Percentiles rank a stretch among this genome's conserved stretches.
Conservation (phyloP, 805 yeast species). For the Lachancea fermentati region DNA sequence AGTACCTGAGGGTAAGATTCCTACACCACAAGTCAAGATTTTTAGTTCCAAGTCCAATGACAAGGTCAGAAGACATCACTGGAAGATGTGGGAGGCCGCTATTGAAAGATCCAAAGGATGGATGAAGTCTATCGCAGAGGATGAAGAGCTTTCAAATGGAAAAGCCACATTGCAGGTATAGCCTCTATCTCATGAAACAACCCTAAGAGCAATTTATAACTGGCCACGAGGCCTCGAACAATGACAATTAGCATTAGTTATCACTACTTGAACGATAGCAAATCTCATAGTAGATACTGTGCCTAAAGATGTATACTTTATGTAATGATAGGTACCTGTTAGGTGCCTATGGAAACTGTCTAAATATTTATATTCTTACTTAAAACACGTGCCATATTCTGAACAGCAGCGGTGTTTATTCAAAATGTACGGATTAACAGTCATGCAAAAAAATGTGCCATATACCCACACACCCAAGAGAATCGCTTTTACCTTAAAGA, state of each 20-base stretch:
- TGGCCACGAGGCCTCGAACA: too few species aligned
- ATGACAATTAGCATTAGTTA: too few species aligned
- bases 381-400: background rate
- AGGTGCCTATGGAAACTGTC: too few species aligned
- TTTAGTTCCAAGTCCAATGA: slow-evolving; percentile 43
- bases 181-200: too few species aligned
- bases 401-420: background rate
- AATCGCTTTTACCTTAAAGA: too few species aligned
- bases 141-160: background rate
- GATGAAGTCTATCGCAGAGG: slow-evolving; percentile 35
- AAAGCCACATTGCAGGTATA: too few species aligned
- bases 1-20: slow-evolving; percentile 13
- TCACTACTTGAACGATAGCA: too few species aligned
- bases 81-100: slow-evolving; percentile 83
- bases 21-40: slow-evolving; percentile 28
- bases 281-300: too few species aligned
- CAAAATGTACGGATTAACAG: background rate
- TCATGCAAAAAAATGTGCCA: background rate
- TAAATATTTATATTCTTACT: too few species aligned
- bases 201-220: too few species aligned
- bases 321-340: too few species aligned
- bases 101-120: slow-evolving; percentile 77
- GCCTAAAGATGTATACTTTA: too few species aligned
- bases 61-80: slow-evolving; percentile 53
- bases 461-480: background rate